Evolutionary conservation across 2,329 filamentous ascomycete species (phyloP).

Genomic region (Periconia digitata): DNA sequence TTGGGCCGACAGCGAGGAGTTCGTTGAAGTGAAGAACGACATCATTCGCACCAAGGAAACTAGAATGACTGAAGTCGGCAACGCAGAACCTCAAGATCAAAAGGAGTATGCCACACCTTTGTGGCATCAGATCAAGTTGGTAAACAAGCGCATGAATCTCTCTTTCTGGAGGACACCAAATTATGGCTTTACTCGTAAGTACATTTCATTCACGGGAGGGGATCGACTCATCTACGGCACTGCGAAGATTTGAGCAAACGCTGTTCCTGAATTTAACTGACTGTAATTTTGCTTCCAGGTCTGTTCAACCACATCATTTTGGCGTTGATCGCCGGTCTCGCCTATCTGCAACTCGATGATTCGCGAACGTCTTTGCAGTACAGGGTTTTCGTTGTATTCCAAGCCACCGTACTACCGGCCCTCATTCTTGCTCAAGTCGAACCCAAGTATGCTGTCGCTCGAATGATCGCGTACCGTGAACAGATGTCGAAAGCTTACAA

Average conservation of each 20-base stretch:
- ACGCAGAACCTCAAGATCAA: conserved; percentile 53
- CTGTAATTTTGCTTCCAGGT: too few relatives aligned
- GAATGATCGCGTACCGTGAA: conserved; percentile 84
- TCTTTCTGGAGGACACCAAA: conserved; percentile 85
- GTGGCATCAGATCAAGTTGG: conserved; percentile 75
- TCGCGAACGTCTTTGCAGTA: conserved; percentile 78
- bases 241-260: too few relatives aligned
- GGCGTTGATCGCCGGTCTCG: conserved; percentile 75
- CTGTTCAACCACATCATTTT: conserved; percentile 83
- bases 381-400: conserved; percentile 87
- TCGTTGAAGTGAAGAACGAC: conserved; percentile 65
- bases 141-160: conserved; percentile 71
- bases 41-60: conserved; percentile 68
- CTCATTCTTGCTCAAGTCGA: conserved; percentile 83
- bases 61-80: conserved; percentile 53
- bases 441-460: conserved; percentile 77
- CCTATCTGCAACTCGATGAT: conserved; percentile 76
- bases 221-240: too few relatives aligned
- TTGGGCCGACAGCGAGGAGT: conserved; percentile 73
- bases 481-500: conserved; percentile 84
- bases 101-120: conserved; percentile 83
- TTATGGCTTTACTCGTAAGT: conserved; percentile 88
- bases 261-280: too few relatives aligned
- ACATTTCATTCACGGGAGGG: too few relatives aligned
- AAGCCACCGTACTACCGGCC: conserved; percentile 80